Base-by-base conservation (phyloP, 108 stramenopile species). In the Pseudonitzschia delicatissima region DNA sequence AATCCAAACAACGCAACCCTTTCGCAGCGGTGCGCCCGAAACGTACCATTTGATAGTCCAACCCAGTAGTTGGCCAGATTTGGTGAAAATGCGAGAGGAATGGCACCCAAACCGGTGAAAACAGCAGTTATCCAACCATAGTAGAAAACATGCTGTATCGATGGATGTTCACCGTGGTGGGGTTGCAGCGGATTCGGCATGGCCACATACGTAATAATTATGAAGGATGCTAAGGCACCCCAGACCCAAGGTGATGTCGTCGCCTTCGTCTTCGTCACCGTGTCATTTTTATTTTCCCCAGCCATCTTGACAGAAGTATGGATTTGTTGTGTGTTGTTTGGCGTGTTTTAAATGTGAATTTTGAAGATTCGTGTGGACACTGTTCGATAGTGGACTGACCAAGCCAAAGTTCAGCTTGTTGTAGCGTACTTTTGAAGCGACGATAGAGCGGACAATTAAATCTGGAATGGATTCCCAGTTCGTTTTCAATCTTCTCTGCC, bases 41-140 rank as follows among this genome's bases (percentile, higher is more conserved):
- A 73, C 86, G 39, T 77, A 86, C 85, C 87, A 73, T 98, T 96
- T 15, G 90, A 86, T 4, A 94, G 68, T 28, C 91, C 97, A 27
- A 93, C 77, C 74, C 83, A 96, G 60, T 79, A 91, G 17, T 86
- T 66, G 18, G 87, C 77, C 57, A 95, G 69, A 45, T 94, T 69
- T 2, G 77, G 74, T 9, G 82, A 66, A 63, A 97, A 81, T 17
- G 91, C 64, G 1, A 99, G 81, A 7, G 99, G 99, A 9, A 98
- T 39, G 0, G 95, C 97, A 37, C 99, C 99, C 13, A 98, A 62
- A 15, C 96, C 99, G 33, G 97, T 98, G 68, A 87, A 85, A 26
- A 97, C 52, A 31, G 97, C 97, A 11, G 96, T 96, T 31, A 98
- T 82, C 99, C 99, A 99, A 40, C 95, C 99, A 66, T 86, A 98